phyloP scores from a whole-genome alignment of 331 rosid species.

The Prunus yedoensis region DNA sequence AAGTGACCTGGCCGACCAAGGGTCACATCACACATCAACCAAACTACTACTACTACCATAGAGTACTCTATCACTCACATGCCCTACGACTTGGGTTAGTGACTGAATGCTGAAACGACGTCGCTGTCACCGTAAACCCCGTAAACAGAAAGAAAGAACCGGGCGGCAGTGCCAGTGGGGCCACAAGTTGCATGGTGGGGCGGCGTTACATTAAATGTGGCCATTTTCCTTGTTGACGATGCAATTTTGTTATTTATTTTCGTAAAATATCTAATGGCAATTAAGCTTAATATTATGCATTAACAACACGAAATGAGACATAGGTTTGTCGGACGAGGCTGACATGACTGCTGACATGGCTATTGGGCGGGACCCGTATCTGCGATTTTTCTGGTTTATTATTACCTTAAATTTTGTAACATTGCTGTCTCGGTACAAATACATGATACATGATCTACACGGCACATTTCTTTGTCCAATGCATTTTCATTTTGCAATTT shows the following conservation, averaged over 20 bases:
- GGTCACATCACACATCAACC: constrained; percentile 4
- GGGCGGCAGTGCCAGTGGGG: background rate
- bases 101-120: constrained; percentile 5
- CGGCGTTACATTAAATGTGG: constrained; percentile 1
- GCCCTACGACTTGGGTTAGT: background rate
- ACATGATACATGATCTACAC: too few species aligned
- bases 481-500: too few species aligned
- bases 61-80: background rate
- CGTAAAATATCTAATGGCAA: too few species aligned
- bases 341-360: background rate
- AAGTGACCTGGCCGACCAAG: background rate
- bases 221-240: background rate
- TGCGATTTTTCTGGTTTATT: constrained; percentile 14
- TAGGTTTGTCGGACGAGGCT: background rate
- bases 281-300: too few species aligned
- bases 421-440: background rate
- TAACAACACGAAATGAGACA: too few species aligned
- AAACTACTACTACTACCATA: background rate
- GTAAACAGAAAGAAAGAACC: background rate
- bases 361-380: constrained; percentile 5
- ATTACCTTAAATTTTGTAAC: background rate
- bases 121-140: background rate
- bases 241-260: background rate
- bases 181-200: background rate
- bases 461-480: too few species aligned